Conservation (phyloP, 208 protist species). For the Acanthamoeba healyi region DNA sequence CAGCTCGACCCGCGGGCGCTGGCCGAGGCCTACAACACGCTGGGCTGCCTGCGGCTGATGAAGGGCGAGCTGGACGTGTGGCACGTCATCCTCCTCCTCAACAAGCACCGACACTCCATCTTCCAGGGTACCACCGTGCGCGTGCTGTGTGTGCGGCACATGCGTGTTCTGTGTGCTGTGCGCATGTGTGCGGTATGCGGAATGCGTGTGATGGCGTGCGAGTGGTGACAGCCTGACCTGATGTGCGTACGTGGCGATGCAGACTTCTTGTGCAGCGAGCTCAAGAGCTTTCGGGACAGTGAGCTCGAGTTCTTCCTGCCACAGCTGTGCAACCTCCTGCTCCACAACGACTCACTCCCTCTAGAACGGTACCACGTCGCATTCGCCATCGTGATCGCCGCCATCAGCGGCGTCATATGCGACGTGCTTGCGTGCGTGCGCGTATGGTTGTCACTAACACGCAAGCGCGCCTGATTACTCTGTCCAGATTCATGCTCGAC, state of each 20-base stretch:
- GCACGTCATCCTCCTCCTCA: neutral
- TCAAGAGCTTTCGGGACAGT: neutral
- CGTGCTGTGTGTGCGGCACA: neutral
- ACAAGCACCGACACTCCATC: neutral
- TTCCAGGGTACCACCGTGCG: too few species aligned
- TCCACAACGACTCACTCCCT: neutral
- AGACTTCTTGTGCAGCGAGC: neutral
- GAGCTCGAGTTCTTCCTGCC: conserved; percentile 37
- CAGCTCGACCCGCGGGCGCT: too few species aligned
- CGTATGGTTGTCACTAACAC: too few species aligned
- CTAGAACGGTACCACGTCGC: neutral
- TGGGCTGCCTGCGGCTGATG: neutral
- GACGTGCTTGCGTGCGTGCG: too few species aligned
- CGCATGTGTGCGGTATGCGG: too few species aligned
- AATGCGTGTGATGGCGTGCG: too few species aligned
- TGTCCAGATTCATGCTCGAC: conserved; percentile 9
- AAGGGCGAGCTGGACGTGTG: conserved; percentile 18
- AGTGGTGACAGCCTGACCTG: too few species aligned
- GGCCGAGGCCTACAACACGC: neutral
- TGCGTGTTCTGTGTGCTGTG: too few species aligned
- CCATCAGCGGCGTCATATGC: too few species aligned
- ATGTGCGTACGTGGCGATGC: neutral
- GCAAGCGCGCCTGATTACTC: neutral
- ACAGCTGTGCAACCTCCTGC: conserved; percentile 39
- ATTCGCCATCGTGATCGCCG: too few species aligned